Base-by-base conservation (phyloP, 2,329 filamentous ascomycete genomes). In the Botrytis tulipae region DNA sequence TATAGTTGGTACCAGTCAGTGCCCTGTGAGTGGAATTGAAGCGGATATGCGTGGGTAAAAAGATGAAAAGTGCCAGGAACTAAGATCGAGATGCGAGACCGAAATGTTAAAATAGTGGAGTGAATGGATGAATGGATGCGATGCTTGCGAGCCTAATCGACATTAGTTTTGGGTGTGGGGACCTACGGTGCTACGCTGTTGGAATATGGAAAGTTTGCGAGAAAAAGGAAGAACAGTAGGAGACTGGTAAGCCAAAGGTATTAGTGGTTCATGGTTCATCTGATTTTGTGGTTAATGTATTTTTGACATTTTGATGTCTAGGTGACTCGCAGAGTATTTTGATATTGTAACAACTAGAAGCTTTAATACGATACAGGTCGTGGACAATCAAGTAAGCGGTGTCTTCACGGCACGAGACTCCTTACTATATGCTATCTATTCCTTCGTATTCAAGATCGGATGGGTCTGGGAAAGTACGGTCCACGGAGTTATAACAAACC, bases 51-150 rank as follows among this genome's bases (percentile, higher is more conserved):
- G 18, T 12, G 61, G 61, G 12, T 16, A 63, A 12, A 63, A 29
- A 12, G 60, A 63, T 40, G 16, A 20, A 63, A 40, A 63, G 51
- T 57, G n/a, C 51, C 32, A 37, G 59, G 12, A 35, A 16, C 32
- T 61, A 57, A 57, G 51, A 57, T 57, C 32, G 61, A 65, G 61
- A 65, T 65, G 61, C 61, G 40, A 65, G 42, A 22, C 61, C 6
- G n/a, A 46, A 42, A 65, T 46, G 61, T 20, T 20, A 65, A 46
- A 32, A 65, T 18, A 65, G 61, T 65, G 61, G 40, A 65, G 40
- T 32, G n/a, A 14, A 10, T 32, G 40, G 10, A 25, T 37, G 32
- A 22, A 37, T 61, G 25, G 14, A 57, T 57, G 51, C 7, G 25
- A 57, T 18, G n/a, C 25, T 57, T 57, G 51, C 51, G 51, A 57